Conservation (phyloP, 1,139 yeast species). For the Yamadazyma dendronema region DNA sequence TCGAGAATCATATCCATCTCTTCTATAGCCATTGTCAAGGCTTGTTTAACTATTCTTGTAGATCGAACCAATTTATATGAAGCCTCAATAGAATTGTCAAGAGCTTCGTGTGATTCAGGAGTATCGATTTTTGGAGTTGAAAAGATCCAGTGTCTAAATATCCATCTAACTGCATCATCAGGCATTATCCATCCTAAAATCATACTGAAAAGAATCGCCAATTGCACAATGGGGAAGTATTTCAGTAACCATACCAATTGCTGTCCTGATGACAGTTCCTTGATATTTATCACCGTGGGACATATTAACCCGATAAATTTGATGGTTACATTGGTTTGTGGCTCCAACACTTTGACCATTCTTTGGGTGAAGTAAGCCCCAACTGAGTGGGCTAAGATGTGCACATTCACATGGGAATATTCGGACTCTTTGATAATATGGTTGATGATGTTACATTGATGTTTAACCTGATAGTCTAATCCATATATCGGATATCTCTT, state of each 20-base stretch:
- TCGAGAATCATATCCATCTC: slow-evolving; percentile 51
- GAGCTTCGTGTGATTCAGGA: slow-evolving; percentile 21
- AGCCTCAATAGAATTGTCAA: slow-evolving; percentile 41
- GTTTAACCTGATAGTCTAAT: slow-evolving; percentile 52
- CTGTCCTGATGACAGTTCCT: slow-evolving; percentile 50
- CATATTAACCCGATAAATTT: slow-evolving; percentile 58
- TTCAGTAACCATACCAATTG: slow-evolving; percentile 29
- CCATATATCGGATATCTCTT: slow-evolving; percentile 25
- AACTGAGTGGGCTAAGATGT: slow-evolving; percentile 59
- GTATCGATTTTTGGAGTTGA: slow-evolving; percentile 21
- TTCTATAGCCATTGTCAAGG: slow-evolving; percentile 54
- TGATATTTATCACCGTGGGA: slow-evolving; percentile 62
- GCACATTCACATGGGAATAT: slow-evolving; percentile 28
- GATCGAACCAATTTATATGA: slow-evolving; percentile 42
- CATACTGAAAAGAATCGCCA: slow-evolving; percentile 22
- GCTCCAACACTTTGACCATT: slow-evolving; percentile 30
- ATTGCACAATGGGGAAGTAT: slow-evolving; percentile 31
- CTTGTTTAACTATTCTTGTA: slow-evolving; percentile 46
- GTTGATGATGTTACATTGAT: slow-evolving; percentile 42
- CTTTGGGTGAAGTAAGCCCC: slow-evolving; percentile 60
- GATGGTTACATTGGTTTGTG: slow-evolving; percentile 17
- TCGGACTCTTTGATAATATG: slow-evolving; percentile 20
- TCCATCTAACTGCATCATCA: slow-evolving; percentile 16
- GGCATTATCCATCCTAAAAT: slow-evolving; percentile 23
- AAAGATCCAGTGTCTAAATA: slow-evolving; percentile 24